These are phyloP conservation scores for Zancudomyces culisetae DNA, from an alignment of 371 early-diverging fungal species.

Conservation along the genomic window DNA sequence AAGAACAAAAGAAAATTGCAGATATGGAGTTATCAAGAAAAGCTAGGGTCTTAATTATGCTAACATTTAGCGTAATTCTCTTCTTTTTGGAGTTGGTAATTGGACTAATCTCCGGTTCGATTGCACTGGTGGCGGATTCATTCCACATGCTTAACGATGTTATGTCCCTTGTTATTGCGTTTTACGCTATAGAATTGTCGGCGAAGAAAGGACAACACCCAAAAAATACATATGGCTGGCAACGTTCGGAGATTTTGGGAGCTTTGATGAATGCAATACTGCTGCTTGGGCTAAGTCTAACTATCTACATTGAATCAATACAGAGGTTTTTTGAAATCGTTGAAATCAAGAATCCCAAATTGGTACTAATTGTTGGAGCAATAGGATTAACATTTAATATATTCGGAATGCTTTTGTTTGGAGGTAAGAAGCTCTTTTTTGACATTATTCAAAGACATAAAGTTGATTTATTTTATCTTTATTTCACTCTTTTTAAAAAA, in stretches of 20 bases:
- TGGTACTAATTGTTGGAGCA: slow-evolving; percentile 64
- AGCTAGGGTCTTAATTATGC: slow-evolving; percentile 29
- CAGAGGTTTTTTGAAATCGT: slow-evolving; percentile 51
- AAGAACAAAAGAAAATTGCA: no score
- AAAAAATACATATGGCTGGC: slow-evolving; percentile 71
- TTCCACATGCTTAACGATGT: slow-evolving; percentile 87
- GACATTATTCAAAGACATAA: no score
- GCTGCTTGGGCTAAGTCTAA: slow-evolving; percentile 69
- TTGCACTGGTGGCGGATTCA: slow-evolving; percentile 79
- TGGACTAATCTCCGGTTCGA: slow-evolving; percentile 54
- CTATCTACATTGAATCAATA: slow-evolving; percentile 72
- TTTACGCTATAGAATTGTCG: slow-evolving; percentile 47
- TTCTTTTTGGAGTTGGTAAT: slow-evolving; percentile 60
- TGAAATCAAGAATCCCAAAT: slow-evolving; percentile 45
- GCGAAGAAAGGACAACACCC: slow-evolving; percentile 26
- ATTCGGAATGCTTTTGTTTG: slow-evolving; percentile 60
- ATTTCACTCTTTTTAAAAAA: no score
- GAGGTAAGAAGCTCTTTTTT: no score
- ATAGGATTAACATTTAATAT: slow-evolving; percentile 71
- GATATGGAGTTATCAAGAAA: slow-evolving; percentile 17
- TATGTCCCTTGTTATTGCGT: slow-evolving; percentile 55
- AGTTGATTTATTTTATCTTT: no score
- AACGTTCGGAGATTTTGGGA: slow-evolving; percentile 81
- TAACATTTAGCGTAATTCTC: slow-evolving; percentile 38
- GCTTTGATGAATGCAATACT: slow-evolving; percentile 81